Base-by-base conservation (phyloP, 2,329 filamentous ascomycete species). In the Immersiporthe knoxdaviesiana region DNA sequence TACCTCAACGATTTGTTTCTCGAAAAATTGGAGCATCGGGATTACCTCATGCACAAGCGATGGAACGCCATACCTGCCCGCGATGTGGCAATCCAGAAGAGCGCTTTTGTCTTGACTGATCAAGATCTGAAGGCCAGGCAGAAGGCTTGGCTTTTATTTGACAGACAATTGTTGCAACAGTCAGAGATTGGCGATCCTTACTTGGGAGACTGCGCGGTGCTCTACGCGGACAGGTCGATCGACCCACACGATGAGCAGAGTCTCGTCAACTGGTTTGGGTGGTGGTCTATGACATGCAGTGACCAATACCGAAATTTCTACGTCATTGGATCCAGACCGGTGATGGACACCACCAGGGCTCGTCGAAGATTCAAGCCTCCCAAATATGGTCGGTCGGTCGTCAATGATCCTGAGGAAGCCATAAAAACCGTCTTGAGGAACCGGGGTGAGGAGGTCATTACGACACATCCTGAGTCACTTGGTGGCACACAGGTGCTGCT, bases 251-350 rank as follows among this genome's bases (percentile, higher is more conserved):
- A 90, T 70, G 88, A 91, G 74, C 85, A 89, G 74, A 88, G 84
- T 68, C 78, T 91, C 37, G 82, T 90, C 12, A 87, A 89, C 71
- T 90, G 86, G 84, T 90, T 89, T 75, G 87, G 85, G 1, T 85
- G 81, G 76, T 90, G 88, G 88, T 80, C 86, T 0, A 78, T 81
- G 41, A 70, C 76, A 67, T 82, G 84, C 39, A 74, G 87, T 47
- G 83, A 88, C 68, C 77, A 78, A 54, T 87, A 83, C 73, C 83
- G 87, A 41, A 84, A 82, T 50, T 90, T 90, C 72, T 78, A 80
- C 24, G 84, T 90, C 2, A 67, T 90, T 5, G 88, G 87, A 3
- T 86, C 86, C 0, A 71, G 74, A 72, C 52, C 75, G 2, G 64
- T 72, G 21, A 75, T 72, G 14, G 75, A 72, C 1, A 67, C 69